A percentile compares a stretch with the other conserved stretches of the same genome.
Conservation (phyloP, 257 asterid genomes). For the Penstemon newberryi region DNA sequence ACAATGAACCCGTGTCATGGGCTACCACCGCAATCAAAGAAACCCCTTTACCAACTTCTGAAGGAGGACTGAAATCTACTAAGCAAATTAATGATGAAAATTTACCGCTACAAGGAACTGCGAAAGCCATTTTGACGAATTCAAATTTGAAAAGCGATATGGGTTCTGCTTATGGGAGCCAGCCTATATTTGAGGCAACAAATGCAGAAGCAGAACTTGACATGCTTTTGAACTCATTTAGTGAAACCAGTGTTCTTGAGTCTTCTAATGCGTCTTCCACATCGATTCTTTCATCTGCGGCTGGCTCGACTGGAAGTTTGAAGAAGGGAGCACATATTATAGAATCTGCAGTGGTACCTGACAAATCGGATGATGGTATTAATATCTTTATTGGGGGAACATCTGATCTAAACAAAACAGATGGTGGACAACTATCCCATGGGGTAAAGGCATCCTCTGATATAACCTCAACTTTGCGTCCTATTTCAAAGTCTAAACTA, state of each 20-base stretch:
- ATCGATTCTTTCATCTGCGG: constrained; percentile 23
- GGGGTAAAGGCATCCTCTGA: constrained; percentile 27
- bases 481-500: constrained; percentile 52
- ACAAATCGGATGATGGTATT: constrained; percentile 40
- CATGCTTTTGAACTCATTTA: constrained; percentile 71
- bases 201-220: constrained; percentile 83
- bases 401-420: constrained; percentile 28
- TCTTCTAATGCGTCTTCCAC: constrained; percentile 28
- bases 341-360: constrained; percentile 9
- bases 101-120: constrained; percentile 16
- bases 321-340: constrained; percentile 28
- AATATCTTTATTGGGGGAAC: constrained; percentile 65
- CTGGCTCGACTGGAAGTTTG: constrained; percentile 23
- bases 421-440: constrained; percentile 8
- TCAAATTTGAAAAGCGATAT: constrained; percentile 19
- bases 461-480: constrained; percentile 24
- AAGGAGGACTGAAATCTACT: constrained; percentile 26
- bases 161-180: constrained; percentile 33
- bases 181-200: constrained; percentile 45
- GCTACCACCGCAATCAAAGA: constrained; percentile 16
- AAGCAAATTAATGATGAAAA: constrained; percentile 29
- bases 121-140: constrained; percentile 15
- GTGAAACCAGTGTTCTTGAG: constrained; percentile 39
- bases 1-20: constrained; percentile 20
- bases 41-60: constrained; percentile 22